A percentile compares a stretch with the other conserved stretches of the same genome.
phyloP scores from a whole-genome alignment of 805 yeast genomes.

The Ascoidea rubescens region DNA sequence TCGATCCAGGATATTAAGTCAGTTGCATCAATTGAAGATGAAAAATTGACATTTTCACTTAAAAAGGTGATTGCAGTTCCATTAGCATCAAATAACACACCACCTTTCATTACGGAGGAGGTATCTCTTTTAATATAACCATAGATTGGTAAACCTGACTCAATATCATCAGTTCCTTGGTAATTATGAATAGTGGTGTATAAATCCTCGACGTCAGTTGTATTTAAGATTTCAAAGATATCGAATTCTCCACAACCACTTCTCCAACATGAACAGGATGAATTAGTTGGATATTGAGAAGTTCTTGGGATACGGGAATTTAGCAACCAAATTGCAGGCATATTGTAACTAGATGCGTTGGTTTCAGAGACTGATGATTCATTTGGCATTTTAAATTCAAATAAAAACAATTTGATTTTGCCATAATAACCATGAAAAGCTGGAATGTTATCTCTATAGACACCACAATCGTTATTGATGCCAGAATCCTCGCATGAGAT shows the following conservation, averaged over 20 bases:
- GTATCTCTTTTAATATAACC: constrained; percentile 47
- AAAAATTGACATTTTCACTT: constrained; percentile 38
- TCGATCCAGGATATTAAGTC: constrained; percentile 33
- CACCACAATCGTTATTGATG: constrained; percentile 51
- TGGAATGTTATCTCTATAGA: constrained; percentile 59
- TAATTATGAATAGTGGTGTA: constrained; percentile 62
- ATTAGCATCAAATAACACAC: constrained; percentile 50
- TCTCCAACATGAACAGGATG: constrained; percentile 63
- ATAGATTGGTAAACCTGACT: constrained; percentile 40
- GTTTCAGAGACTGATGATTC: constrained; percentile 27
- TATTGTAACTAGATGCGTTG: constrained; percentile 26
- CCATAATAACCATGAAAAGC: constrained; percentile 66
- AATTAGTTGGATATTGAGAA: constrained; percentile 48
- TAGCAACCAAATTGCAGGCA: constrained; percentile 71
- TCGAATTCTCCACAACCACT: constrained; percentile 75
- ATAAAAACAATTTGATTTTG: constrained; percentile 53
- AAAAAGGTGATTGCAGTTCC: constrained; percentile 52
- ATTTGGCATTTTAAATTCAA: constrained; percentile 54
- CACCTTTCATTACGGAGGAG: constrained; percentile 43
- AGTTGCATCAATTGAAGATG: constrained; percentile 27
- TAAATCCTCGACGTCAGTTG: constrained; percentile 38
- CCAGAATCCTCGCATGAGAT: constrained; percentile 43
- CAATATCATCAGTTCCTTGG: constrained; percentile 56
- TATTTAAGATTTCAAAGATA: constrained; percentile 60
- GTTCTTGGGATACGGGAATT: constrained; percentile 67